Evolutionary conservation across 345 rosid genomes (phyloP).

Genomic region (Mallotus nudiflorus): DNA sequence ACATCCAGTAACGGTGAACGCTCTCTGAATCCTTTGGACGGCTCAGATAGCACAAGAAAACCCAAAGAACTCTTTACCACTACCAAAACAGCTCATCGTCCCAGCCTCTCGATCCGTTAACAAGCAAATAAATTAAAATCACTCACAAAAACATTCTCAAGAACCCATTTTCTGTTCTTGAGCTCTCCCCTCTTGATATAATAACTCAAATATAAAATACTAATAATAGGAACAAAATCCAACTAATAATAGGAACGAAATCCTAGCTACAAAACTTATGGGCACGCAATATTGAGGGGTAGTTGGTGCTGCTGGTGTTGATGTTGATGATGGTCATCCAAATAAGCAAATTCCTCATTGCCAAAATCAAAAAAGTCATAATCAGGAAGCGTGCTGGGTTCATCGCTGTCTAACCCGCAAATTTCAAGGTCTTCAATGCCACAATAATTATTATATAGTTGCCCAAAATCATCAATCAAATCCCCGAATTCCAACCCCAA

Average conservation of each 20-base stretch:
- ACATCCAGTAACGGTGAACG: not conserved
- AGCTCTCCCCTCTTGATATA: conserved; percentile 13
- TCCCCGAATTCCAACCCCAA: conserved; percentile 42
- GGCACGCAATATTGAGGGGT: conserved; percentile 56
- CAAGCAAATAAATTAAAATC: conserved; percentile 16
- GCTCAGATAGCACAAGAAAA: conserved; percentile 69
- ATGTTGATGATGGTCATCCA: conserved; percentile 31
- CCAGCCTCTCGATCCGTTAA: conserved; percentile 3
- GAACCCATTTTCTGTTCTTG: conserved; percentile 22
- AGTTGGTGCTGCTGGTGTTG: conserved; percentile 12
- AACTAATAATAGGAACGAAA: not conserved
- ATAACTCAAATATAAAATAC: not conserved
- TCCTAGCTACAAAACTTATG: conserved; percentile 86
- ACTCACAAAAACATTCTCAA: conserved; percentile 30
- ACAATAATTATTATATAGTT: conserved; percentile 49
- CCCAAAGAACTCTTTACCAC: conserved; percentile 35
- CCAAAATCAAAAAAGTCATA: conserved; percentile 55
- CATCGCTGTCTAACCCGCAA: conserved; percentile 43
- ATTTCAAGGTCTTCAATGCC: conserved; percentile 54
- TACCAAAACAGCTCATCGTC: conserved; percentile 17
- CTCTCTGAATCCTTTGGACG: conserved; percentile 41
- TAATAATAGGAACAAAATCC: conserved; percentile 22
- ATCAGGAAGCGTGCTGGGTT: conserved; percentile 71
- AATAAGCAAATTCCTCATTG: conserved; percentile 42
- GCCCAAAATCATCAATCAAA: conserved; percentile 54